A percentile compares a stretch with the other conserved stretches of the same genome.
Conservation (phyloP, 495 filamentous ascomycete genomes). For the Darksidea phi region DNA sequence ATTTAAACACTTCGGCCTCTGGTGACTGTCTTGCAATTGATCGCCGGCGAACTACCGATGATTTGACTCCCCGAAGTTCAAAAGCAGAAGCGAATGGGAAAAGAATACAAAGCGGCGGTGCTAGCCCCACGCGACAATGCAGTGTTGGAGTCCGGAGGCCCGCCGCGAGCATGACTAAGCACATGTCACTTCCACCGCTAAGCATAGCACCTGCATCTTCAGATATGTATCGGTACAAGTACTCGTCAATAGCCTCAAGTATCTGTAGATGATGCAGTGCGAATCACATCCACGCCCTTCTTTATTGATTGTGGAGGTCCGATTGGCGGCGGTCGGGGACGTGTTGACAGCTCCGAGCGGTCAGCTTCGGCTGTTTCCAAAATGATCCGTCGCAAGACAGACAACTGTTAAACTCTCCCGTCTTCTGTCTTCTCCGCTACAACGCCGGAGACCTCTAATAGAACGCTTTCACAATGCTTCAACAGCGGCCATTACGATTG, state of each 20-base stretch:
- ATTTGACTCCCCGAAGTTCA: no score
- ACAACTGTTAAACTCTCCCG: not conserved
- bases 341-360: not conserved
- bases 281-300: conserved; percentile 4
- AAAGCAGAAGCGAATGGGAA: not conserved
- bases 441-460: no score
- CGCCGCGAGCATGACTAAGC: not conserved
- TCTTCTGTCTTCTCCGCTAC: conserved; percentile 9
- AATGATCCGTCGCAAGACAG: not conserved
- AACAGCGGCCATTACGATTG: conserved; percentile 30
- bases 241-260: not conserved
- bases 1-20: not conserved
- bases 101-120: not conserved
- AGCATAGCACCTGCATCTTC: not conserved
- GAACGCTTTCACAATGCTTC: conserved; percentile 30
- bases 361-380: conserved; percentile 17
- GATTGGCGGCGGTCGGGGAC: conserved; percentile 10
- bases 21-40: not conserved
- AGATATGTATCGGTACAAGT: no score
- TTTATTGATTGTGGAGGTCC: not conserved
- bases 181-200: not conserved
- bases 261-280: not conserved
- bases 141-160: not conserved
- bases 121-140: not conserved
- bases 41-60: no score